phyloP scores from a whole-genome alignment of 352 stramenopile genomes.

The Lagenidium giganteum region DNA sequence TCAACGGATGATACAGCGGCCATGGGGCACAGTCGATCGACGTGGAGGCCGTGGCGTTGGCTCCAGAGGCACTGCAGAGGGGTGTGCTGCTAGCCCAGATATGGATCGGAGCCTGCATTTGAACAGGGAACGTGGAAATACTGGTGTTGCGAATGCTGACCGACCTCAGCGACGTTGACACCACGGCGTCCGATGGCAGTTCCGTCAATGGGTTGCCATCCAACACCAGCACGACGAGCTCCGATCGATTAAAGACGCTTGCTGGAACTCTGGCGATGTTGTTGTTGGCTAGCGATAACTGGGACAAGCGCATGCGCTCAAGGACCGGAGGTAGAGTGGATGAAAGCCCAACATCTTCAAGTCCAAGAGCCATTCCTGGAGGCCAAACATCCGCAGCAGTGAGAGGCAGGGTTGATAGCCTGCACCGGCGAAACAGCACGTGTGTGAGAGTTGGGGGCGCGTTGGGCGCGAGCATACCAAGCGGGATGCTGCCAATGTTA shows the following conservation, averaged over 20 bases:
- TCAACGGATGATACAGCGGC: too few relatives aligned
- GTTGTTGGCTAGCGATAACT: slow-evolving; percentile 15
- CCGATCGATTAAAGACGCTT: slow-evolving; percentile 4
- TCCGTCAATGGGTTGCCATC: slow-evolving; percentile 16
- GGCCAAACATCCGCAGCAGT: slow-evolving; percentile 30
- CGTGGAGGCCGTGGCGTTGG: too few relatives aligned
- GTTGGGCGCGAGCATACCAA: slow-evolving; percentile 20
- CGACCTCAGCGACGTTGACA: too few relatives aligned
- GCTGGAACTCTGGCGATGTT: slow-evolving; percentile 3
- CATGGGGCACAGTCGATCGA: too few relatives aligned
- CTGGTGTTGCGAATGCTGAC: too few relatives aligned
- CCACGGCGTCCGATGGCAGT: too few relatives aligned
- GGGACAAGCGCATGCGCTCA: slow-evolving; percentile 8
- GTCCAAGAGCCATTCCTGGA: slow-evolving; percentile 9
- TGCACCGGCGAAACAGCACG: slow-evolving; percentile 27
- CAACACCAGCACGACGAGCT: slow-evolving; percentile 10
- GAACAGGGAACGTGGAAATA: too few relatives aligned
- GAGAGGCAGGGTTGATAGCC: slow-evolving; percentile 23
- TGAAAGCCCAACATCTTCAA: slow-evolving; percentile 17
- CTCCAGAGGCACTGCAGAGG: too few relatives aligned
- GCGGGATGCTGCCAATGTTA: slow-evolving; percentile 22
- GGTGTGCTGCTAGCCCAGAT: too few relatives aligned
- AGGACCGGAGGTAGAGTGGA: slow-evolving; percentile 16
- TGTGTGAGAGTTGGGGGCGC: slow-evolving; percentile 23
- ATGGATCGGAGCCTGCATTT: too few relatives aligned